These are phyloP conservation scores for Emmonsia crescens DNA, from an alignment of 2,329 filamentous ascomycete genomes.

Conservation along the genomic window DNA sequence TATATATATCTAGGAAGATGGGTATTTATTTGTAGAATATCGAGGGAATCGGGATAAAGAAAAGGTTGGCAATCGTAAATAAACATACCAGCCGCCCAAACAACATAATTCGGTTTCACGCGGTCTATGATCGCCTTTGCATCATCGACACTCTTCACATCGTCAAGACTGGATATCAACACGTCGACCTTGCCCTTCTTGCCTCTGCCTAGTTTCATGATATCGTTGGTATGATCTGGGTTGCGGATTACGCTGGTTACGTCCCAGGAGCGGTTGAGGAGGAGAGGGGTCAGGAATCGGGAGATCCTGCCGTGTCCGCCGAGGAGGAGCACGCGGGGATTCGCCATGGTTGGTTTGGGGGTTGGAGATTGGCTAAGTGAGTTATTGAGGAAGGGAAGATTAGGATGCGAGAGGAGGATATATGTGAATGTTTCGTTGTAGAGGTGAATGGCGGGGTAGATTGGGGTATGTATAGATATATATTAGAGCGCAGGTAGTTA, in stretches of 20 bases:
- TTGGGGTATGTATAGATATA: no score
- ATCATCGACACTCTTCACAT: constrained; percentile 52
- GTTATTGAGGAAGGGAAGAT: no score
- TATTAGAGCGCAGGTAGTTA: no score
- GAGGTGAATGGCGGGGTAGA: no score
- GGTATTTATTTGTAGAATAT: neutral
- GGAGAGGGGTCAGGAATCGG: constrained; percentile 61
- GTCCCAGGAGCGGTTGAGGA: constrained; percentile 62
- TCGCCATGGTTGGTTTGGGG: neutral
- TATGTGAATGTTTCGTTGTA: no score
- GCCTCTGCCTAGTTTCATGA: constrained; percentile 49
- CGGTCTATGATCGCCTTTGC: constrained; percentile 50
- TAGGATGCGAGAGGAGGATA: no score
- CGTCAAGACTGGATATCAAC: constrained; percentile 59
- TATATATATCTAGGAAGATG: neutral
- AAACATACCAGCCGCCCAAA: constrained; percentile 36
- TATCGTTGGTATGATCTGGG: constrained; percentile 53
- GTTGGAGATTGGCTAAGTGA: neutral
- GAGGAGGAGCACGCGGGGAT: constrained; percentile 54
- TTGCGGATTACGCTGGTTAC: constrained; percentile 70
- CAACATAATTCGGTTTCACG: constrained; percentile 35
- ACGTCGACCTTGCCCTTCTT: constrained; percentile 56
- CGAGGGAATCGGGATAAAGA: no score
- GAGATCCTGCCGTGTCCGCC: constrained; percentile 75
- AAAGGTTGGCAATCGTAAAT: no score